Evolutionary conservation across 2,329 filamentous ascomycete genomes (phyloP).

Genomic region (Trichothecium sympodiale): DNA sequence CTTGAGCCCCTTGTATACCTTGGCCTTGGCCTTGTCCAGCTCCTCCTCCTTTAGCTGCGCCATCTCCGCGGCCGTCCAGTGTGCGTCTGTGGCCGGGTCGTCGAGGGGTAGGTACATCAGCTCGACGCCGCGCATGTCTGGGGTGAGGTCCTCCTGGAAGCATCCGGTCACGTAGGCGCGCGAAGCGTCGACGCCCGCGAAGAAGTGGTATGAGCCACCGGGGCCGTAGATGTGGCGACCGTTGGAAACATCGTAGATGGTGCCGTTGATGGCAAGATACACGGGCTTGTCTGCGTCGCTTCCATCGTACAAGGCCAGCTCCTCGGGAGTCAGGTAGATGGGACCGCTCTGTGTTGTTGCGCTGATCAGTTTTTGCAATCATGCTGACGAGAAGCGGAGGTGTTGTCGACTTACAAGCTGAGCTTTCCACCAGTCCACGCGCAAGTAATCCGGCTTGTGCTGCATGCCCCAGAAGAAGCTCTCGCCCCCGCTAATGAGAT

Average conservation of each 20-base stretch:
- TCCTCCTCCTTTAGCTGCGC: slow-evolving; percentile 49
- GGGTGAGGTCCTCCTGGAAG: slow-evolving; percentile 73
- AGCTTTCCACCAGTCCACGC: slow-evolving; percentile 44
- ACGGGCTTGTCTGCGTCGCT: slow-evolving; percentile 63
- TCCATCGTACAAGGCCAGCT: slow-evolving; percentile 72
- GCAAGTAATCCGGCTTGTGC: slow-evolving; percentile 52
- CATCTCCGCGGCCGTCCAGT: slow-evolving; percentile 45
- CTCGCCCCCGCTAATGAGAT: slow-evolving; percentile 62
- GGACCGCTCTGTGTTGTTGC: slow-evolving; percentile 49
- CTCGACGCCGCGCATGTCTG: slow-evolving; percentile 80
- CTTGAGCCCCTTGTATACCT: slow-evolving; percentile 55
- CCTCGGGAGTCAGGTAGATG: slow-evolving; percentile 58
- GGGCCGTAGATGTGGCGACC: slow-evolving; percentile 65
- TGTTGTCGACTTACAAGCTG: slow-evolving; percentile 41
- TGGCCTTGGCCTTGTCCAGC: slow-evolving; percentile 47
- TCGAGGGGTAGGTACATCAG: slow-evolving; percentile 66
- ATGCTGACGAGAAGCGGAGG: not conserved
- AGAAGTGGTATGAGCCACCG: slow-evolving; percentile 76
- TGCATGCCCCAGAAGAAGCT: slow-evolving; percentile 55
- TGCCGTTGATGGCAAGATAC: slow-evolving; percentile 83
- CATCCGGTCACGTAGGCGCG: slow-evolving; percentile 89
- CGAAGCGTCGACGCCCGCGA: slow-evolving; percentile 76
- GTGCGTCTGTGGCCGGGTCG: slow-evolving; percentile 48
- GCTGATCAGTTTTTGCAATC: no score
- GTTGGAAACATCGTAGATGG: slow-evolving; percentile 72